Evolutionary conservation across 495 filamentous ascomycete genomes (phyloP), one percentile per base, ranked within the genome.

Genomic region (Extremus antarcticus): DNA sequence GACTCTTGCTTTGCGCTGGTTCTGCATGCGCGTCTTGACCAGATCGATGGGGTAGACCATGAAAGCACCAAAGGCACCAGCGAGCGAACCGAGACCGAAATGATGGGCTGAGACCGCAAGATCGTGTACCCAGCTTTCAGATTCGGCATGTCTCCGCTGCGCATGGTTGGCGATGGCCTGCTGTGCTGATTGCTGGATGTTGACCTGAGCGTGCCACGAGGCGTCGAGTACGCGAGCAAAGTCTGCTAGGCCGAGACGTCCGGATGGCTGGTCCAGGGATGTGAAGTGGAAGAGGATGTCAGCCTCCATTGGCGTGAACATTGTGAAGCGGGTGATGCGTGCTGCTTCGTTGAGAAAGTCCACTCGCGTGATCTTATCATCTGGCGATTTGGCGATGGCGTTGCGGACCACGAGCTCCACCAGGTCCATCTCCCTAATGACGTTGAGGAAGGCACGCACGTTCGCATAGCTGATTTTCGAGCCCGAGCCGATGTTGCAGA

Each of bases 201-300:
- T 62, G 8, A 67, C 71, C 20, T 68, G 56, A 50, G 76, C 77
- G 50, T 85, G 82, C 90, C 91, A 98, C 48, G 88, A 85, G 0
- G 92, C 79, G 68, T 98, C 92, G 48, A 98, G 78, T 35, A 98
- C 92, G 71, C 94, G 94, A 54, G 87, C 80, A 68, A 98, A 98
- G 65, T 97, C 91, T 23, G 72, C 73, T 20, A 94, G 74, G 3
- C 84, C 77, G n/a, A 98, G 78, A 41, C 88, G 73, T 13, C 89
- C 94, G 0, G 88, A 86, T 0, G 88, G 86, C 55, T 89, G 84
- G 65, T 95, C 88, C 43, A 98, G 74, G 43, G 89, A 88, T 39
- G 92, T 92, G 63, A 98, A 98, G 70, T 98, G 92, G 76, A 98
- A 98, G 17, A 98, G 78, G 60, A 98, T 97, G 67, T 97, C 92